Percentiles rank a stretch among this genome's conserved stretches.
Evolutionary conservation across 2,329 filamentous ascomycete species (phyloP).

Genomic region (Diplocarpon mali): DNA sequence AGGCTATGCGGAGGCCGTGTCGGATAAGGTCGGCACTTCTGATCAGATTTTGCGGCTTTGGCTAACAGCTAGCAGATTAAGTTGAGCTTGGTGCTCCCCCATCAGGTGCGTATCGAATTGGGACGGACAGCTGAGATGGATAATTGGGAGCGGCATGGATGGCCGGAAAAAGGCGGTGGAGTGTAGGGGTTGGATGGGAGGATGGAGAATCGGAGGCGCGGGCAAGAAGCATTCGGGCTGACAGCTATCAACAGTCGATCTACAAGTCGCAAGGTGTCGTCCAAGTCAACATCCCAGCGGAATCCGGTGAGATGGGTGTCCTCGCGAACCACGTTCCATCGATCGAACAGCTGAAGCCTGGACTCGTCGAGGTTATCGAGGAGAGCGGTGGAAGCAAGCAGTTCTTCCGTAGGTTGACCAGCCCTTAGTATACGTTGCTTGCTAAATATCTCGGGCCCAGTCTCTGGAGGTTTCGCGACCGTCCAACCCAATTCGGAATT

Average conservation of each 20-base stretch:
- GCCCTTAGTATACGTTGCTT: neutral
- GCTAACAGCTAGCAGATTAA: slow-evolving; percentile 55
- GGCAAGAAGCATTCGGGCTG: slow-evolving; percentile 32
- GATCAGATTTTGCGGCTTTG: slow-evolving; percentile 17
- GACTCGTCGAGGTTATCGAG: slow-evolving; percentile 38
- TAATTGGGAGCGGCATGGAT: neutral
- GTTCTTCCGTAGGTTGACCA: slow-evolving; percentile 77
- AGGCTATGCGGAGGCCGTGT: slow-evolving; percentile 80
- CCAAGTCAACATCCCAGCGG: slow-evolving; percentile 97
- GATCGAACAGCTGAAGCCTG: slow-evolving; percentile 97
- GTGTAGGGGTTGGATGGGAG: neutral
- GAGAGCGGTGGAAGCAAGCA: slow-evolving; percentile 52
- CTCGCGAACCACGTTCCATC: slow-evolving; percentile 97
- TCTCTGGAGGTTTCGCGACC: slow-evolving; percentile 92
- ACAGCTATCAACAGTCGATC: slow-evolving; percentile 45
- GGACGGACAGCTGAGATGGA: neutral
- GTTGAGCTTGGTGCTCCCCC: slow-evolving; percentile 93
- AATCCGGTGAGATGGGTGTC: slow-evolving; percentile 98
- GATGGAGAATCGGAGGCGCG: slow-evolving; percentile 15
- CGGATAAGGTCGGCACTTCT: slow-evolving; percentile 57
- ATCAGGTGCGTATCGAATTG: slow-evolving; percentile 64
- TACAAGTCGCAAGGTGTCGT: slow-evolving; percentile 62
- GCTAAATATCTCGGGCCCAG: slow-evolving; percentile 35
- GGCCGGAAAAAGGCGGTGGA: neutral
- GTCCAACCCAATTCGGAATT: slow-evolving; percentile 90